These are phyloP conservation scores for Pleodorina starrii DNA, from an alignment of 139 green algal species.

Conservation along the genomic window DNA sequence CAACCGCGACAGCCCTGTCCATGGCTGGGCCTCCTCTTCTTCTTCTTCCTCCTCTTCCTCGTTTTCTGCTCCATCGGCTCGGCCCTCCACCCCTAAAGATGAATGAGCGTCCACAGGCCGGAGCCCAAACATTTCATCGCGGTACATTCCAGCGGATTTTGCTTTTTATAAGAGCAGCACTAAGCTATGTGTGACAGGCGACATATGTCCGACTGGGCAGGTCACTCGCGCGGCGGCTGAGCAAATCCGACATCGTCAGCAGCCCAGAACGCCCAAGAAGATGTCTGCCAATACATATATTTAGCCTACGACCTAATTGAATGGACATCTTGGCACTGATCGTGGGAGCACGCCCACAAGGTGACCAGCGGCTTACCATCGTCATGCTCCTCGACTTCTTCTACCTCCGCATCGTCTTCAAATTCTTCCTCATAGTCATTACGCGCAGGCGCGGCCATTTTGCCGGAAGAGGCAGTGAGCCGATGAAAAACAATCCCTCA, in stretches of 20 bases:
- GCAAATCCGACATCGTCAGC: not conserved
- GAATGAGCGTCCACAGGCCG: not conserved
- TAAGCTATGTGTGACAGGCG: not conserved
- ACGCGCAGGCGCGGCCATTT: not conserved
- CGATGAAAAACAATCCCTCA: too few relatives aligned
- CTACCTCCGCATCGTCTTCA: slow-evolving; percentile 33
- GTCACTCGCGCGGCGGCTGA: not conserved
- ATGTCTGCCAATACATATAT: not conserved
- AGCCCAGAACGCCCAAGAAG: not conserved
- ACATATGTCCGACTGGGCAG: not conserved
- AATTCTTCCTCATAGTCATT: slow-evolving; percentile 48
- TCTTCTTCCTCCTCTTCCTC: slow-evolving; percentile 56
- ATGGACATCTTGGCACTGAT: not conserved
- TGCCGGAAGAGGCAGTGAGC: too few relatives aligned
- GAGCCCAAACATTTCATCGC: not conserved
- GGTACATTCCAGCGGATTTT: not conserved
- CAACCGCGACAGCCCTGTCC: slow-evolving; percentile 55
- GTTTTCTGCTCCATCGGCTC: slow-evolving; percentile 18
- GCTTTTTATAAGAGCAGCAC: not conserved
- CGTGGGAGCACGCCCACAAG: too few relatives aligned
- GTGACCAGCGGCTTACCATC: not conserved
- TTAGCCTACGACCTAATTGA: not conserved
- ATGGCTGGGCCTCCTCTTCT: slow-evolving; percentile 51
- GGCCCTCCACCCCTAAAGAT: not conserved
- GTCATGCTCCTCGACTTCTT: slow-evolving; percentile 42